Base-by-base conservation (phyloP, 345 rosid genomes). In the Erucastrum elatum region DNA sequence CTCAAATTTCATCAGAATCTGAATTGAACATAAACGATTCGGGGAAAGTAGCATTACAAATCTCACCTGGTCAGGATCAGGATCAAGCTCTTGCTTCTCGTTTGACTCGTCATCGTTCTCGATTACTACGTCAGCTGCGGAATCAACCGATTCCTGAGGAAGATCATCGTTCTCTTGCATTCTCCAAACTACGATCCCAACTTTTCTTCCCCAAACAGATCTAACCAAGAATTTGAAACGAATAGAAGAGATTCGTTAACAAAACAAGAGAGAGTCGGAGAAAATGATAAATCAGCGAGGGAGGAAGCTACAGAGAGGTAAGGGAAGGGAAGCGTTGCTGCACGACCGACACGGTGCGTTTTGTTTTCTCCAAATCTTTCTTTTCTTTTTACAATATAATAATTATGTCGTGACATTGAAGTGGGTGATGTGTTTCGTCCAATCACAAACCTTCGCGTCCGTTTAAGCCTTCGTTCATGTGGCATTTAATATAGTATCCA, bases 121-220 rank as follows among this genome's bases (percentile, higher is more conserved):
- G 39, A 78, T 6, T 33, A 11, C 77, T 33, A 11, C 77, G 70
- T 65, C 71, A 68, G 83, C 33, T 68, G 59, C 51, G 41, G 81
- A 72, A 75, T 68, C 68, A 72, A 64, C 77, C 4, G 81, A 77
- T 62, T 53, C 77, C 30, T 64, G 81, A 67, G 59, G 78, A 39
- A 81, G 34, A 79, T 86, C 79, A 69, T 82, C 73, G 49, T 70
- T 81, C 66, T 83, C 88, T 33, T 84, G 82, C 90, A 89, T 87
- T 76, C 61, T 83, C 79, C 15, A 15, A 15, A 11, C 12, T 82
- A 15, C 31, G 59, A 46, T 4, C 65, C 3, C 56, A 3, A 2
- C 31, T 4, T 4, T 4, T 39, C 41, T 75, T 13, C 8, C 1
- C 66, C 3, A 67, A 68, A 58, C 75, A 74, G 84, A 87, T 84